A percentile compares a stretch with the other conserved stretches of the same genome.
These are phyloP conservation scores for Prunella vulgaris DNA, from an alignment of 257 asterid species.

Conservation along the genomic window DNA sequence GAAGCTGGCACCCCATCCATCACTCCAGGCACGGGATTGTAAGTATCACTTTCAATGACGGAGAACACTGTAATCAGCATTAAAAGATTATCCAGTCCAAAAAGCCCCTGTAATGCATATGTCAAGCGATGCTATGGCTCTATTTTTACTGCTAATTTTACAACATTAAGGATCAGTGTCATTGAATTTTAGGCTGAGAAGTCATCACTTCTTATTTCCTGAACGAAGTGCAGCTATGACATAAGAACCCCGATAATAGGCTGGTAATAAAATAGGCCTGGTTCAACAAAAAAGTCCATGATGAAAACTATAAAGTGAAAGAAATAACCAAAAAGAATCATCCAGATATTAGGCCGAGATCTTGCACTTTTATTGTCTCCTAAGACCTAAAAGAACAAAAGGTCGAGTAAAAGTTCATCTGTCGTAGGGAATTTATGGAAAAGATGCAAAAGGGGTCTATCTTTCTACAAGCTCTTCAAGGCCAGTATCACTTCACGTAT, in stretches of 20 bases:
- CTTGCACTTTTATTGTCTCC: not conserved
- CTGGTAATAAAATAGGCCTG: not conserved
- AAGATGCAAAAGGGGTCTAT: not conserved
- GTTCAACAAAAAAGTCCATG: not conserved
- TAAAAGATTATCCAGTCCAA: not conserved
- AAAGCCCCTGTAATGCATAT: not conserved
- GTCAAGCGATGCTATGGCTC: not conserved
- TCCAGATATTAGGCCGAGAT: not conserved
- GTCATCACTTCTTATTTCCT: not conserved
- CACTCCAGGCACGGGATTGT: constrained; percentile 98
- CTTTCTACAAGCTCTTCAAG: not conserved
- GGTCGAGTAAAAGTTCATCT: not conserved
- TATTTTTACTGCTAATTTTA: not conserved
- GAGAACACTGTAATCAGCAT: not conserved
- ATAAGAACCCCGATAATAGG: not conserved
- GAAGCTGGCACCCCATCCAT: constrained; percentile 95
- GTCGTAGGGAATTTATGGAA: not conserved
- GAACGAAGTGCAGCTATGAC: too few species aligned
- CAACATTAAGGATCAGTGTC: not conserved
- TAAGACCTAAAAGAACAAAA: not conserved
- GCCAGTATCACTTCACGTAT: not conserved
- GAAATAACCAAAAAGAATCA: not conserved
- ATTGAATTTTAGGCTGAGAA: not conserved
- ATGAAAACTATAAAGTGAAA: not conserved
- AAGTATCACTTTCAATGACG: constrained; percentile 55